phyloP scores from a whole-genome alignment of 176 grass and related monocot genomes.

The Musa itinerans region DNA sequence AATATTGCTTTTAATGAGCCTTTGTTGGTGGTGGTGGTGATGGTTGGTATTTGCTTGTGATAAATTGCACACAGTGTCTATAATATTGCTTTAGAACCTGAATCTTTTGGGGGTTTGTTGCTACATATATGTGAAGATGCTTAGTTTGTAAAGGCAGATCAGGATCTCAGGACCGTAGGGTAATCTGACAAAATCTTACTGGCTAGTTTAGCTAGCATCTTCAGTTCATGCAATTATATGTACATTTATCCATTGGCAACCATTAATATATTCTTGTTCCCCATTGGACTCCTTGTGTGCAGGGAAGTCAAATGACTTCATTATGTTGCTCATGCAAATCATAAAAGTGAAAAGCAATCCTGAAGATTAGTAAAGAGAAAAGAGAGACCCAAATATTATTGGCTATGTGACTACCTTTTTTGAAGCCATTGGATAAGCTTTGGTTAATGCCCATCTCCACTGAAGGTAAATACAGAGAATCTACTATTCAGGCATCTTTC shows the following conservation, averaged over 20 bases:
- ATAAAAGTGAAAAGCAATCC: conserved; percentile 19
- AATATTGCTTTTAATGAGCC: neutral
- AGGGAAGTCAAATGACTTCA: conserved; percentile 7
- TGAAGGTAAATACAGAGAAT: conserved; percentile 12
- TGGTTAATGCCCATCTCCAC: neutral
- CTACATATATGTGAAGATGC: no score
- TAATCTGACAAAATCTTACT: no score
- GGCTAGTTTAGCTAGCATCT: no score
- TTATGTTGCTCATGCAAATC: conserved; percentile 20
- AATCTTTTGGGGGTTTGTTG: no score
- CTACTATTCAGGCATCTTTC: conserved; percentile 21
- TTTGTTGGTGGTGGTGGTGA: no score
- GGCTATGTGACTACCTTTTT: conserved; percentile 16
- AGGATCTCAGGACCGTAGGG: neutral
- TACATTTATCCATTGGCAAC: neutral
- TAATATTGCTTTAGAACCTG: no score
- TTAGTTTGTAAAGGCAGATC: neutral
- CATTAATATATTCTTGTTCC: conserved; percentile 12
- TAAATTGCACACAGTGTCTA: no score
- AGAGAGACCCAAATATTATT: conserved; percentile 17
- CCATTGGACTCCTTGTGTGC: neutral
- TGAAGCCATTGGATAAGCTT: conserved; percentile 13
- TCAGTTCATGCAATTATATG: neutral
- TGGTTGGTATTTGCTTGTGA: no score
- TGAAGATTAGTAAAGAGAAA: conserved; percentile 23